These are phyloP conservation scores for Dipodascus albidus DNA, from an alignment of 805 yeast species.

Conservation along the genomic window DNA sequence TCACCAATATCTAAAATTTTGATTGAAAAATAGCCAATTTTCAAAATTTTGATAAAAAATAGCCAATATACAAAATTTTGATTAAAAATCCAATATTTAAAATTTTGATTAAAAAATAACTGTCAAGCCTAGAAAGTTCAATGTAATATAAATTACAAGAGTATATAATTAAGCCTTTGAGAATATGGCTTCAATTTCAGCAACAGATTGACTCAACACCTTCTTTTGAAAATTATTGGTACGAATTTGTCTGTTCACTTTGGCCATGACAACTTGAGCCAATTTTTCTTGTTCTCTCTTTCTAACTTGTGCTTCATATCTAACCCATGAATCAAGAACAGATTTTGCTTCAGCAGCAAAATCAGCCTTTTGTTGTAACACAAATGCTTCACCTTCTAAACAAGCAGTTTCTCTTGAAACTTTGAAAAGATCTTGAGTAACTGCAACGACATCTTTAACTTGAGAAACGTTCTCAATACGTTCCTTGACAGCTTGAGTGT, in stretches of 20 bases:
- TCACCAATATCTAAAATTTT: too few relatives aligned
- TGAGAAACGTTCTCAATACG: slow-evolving; percentile 83
- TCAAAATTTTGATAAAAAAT: too few relatives aligned
- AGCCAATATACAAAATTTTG: too few relatives aligned
- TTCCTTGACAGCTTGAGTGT: slow-evolving; percentile 83
- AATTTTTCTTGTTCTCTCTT: slow-evolving; percentile 91
- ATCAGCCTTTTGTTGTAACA: slow-evolving; percentile 81
- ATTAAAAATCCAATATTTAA: too few relatives aligned
- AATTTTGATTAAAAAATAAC: too few relatives aligned
- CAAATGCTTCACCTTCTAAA: slow-evolving; percentile 89
- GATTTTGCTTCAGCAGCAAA: slow-evolving; percentile 85
- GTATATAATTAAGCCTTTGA: not conserved
- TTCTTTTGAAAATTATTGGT: slow-evolving; percentile 90
- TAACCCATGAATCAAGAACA: slow-evolving; percentile 97
- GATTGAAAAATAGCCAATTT: too few relatives aligned
- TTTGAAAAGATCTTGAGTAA: slow-evolving; percentile 85
- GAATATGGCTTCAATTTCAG: slow-evolving; percentile 69
- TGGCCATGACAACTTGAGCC: slow-evolving; percentile 72
- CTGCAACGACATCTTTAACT: slow-evolving; percentile 81
- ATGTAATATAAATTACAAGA: not conserved
- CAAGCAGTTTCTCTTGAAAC: slow-evolving; percentile 94
- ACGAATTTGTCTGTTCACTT: slow-evolving; percentile 73
- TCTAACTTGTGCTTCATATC: slow-evolving; percentile 94
- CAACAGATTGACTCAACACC: slow-evolving; percentile 80
- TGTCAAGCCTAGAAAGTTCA: too few relatives aligned